phyloP scores from a whole-genome alignment of 352 stramenopile species.

The Globisporangium rhizosaccharum region DNA sequence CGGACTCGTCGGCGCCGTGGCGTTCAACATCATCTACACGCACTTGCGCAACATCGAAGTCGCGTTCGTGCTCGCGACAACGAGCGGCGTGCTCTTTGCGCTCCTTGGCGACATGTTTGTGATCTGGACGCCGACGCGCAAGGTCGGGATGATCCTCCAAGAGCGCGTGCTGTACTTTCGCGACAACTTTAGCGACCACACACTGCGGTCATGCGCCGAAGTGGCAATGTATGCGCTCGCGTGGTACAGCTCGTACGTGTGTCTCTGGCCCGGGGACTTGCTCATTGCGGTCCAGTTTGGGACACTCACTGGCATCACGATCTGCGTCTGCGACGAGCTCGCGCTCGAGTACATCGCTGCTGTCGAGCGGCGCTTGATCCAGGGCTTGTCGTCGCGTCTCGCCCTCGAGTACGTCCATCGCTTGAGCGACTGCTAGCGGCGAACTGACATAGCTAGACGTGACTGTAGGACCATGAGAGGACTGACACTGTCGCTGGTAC shows the following conservation, averaged over 20 bases:
- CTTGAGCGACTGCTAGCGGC: background rate
- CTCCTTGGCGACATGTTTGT: slow-evolving; percentile 82
- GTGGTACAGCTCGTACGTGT: slow-evolving; percentile 63
- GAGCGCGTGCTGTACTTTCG: slow-evolving; percentile 65
- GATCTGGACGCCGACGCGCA: slow-evolving; percentile 76
- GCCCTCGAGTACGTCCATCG: slow-evolving; percentile 31
- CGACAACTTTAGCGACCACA: slow-evolving; percentile 53
- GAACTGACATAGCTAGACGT: slow-evolving; percentile 1
- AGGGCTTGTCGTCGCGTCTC: slow-evolving; percentile 34
- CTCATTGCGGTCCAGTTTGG: slow-evolving; percentile 73
- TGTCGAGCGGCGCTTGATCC: slow-evolving; percentile 57
- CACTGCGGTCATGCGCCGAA: slow-evolving; percentile 49
- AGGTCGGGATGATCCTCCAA: slow-evolving; percentile 75
- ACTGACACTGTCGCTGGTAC: too few species aligned
- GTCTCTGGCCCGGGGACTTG: slow-evolving; percentile 63
- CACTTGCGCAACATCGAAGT: slow-evolving; percentile 77
- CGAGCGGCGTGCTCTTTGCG: slow-evolving; percentile 71
- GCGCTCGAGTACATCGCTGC: slow-evolving; percentile 57
- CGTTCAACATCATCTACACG: slow-evolving; percentile 88
- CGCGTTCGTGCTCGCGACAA: slow-evolving; percentile 72
- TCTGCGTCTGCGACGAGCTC: slow-evolving; percentile 69
- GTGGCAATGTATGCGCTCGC: slow-evolving; percentile 41
- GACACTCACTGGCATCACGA: slow-evolving; percentile 59
- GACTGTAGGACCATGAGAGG: background rate
- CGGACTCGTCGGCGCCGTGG: slow-evolving; percentile 65